Evolutionary conservation across 2,329 filamentous ascomycete genomes (phyloP).

Genomic region (Monascus ruber): DNA sequence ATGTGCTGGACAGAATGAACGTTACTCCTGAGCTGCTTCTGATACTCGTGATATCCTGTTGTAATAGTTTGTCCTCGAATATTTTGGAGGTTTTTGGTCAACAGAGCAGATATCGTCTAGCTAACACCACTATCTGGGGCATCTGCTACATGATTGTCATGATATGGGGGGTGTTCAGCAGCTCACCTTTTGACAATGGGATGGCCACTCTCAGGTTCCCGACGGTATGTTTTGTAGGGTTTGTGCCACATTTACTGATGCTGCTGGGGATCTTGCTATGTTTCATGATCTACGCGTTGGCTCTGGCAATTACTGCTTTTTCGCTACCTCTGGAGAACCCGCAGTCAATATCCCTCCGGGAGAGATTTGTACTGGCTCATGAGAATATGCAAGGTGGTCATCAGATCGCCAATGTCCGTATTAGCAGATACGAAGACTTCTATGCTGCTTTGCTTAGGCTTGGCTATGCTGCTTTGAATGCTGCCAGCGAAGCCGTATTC

Average conservation of each 20-base stretch:
- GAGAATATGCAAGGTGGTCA: conserved; percentile 87
- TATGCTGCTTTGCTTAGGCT: conserved; percentile 80
- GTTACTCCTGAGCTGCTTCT: conserved; percentile 81
- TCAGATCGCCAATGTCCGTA: conserved; percentile 66
- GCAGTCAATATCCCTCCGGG: conserved; percentile 36
- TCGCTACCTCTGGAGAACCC: conserved; percentile 46
- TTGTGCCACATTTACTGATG: conserved; percentile 87
- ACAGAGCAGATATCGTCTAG: conserved; percentile 66
- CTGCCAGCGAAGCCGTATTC: conserved; percentile 91
- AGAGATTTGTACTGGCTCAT: conserved; percentile 61
- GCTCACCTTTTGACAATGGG: conserved; percentile 33
- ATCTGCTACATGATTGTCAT: conserved; percentile 81
- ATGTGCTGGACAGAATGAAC: conserved; percentile 71
- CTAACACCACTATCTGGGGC: conserved; percentile 84
- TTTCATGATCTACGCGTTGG: conserved; percentile 62
- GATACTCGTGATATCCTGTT: conserved; percentile 74
- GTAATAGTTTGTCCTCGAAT: conserved; percentile 81
- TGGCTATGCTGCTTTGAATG: conserved; percentile 79
- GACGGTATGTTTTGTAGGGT: conserved; percentile 88
- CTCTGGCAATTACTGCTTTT: conserved; percentile 63
- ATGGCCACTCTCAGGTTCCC: conserved; percentile 70
- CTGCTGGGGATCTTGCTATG: conserved; percentile 68
- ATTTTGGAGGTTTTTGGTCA: conserved; percentile 67
- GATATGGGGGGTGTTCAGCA: conserved; percentile 55
- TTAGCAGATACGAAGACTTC: conserved; percentile 86